phyloP scores from a whole-genome alignment of 805 yeast genomes.

The Metschnikowia chrysomelidarum region DNA sequence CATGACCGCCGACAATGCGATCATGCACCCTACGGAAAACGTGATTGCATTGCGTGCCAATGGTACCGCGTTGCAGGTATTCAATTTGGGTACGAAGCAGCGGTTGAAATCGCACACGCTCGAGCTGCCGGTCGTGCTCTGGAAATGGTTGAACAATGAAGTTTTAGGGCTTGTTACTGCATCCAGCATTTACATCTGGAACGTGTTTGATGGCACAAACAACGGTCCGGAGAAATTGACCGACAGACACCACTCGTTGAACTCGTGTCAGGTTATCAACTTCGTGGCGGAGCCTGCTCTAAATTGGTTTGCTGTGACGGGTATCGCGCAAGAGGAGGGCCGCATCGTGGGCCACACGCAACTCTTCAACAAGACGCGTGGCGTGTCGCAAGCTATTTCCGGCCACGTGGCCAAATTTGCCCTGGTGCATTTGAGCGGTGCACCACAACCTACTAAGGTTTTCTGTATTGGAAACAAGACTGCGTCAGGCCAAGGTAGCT shows the following conservation, averaged over 20 bases:
- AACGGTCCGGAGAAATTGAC: constrained; percentile 80
- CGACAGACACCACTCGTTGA: constrained; percentile 76
- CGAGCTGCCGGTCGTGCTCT: constrained; percentile 85
- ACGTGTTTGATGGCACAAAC: constrained; percentile 74
- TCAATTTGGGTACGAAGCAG: constrained; percentile 83
- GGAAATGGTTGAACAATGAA: constrained; percentile 86
- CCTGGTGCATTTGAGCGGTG: constrained; percentile 67
- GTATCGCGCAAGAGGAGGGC: constrained; percentile 91
- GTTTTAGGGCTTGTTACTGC: constrained; percentile 84
- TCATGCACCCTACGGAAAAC: constrained; percentile 88
- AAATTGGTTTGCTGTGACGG: constrained; percentile 94
- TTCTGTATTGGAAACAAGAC: constrained; percentile 92
- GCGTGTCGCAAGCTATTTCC: constrained; percentile 93
- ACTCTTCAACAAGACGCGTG: constrained; percentile 81
- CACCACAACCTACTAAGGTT: constrained; percentile 71
- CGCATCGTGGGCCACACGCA: constrained; percentile 96
- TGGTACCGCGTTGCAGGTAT: constrained; percentile 93
- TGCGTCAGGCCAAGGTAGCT: constrained; percentile 64
- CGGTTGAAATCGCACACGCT: constrained; percentile 84
- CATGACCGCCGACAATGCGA: constrained; percentile 97
- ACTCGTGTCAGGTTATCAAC: constrained; percentile 85
- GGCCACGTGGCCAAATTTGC: constrained; percentile 97
- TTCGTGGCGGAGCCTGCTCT: constrained; percentile 75
- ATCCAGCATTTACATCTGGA: constrained; percentile 73
- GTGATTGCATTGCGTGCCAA: constrained; percentile 93